Conservation (phyloP, 371 early-diverging fungal genomes). For the Thermomucor indicae-seudaticae region DNA sequence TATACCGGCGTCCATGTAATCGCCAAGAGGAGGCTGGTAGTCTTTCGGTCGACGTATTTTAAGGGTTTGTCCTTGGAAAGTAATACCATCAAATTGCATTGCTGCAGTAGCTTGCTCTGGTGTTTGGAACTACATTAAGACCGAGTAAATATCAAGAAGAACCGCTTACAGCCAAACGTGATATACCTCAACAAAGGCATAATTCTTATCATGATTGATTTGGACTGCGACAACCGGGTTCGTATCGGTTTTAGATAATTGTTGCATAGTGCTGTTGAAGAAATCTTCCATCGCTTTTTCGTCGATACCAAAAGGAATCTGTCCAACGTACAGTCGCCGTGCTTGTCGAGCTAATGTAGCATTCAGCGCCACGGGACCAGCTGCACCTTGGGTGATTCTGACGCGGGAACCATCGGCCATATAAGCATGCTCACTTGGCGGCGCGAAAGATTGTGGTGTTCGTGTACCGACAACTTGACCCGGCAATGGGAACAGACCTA, state of each 20-base stretch:
- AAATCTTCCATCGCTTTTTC: slow-evolving; percentile 80
- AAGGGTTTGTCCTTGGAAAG: slow-evolving; percentile 78
- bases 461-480: slow-evolving; percentile 75
- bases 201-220: slow-evolving; percentile 90
- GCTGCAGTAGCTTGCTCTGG: slow-evolving; percentile 89
- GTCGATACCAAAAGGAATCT: slow-evolving; percentile 79
- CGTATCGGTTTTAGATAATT: slow-evolving; percentile 57
- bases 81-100: slow-evolving; percentile 90
- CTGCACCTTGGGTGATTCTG: slow-evolving; percentile 35
- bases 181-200: slow-evolving; percentile 89
- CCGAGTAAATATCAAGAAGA: background rate
- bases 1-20: background rate
- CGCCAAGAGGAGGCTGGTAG: slow-evolving; percentile 69
- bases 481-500: slow-evolving; percentile 90
- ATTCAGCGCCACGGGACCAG: slow-evolving; percentile 39
- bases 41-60: slow-evolving; percentile 95
- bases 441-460: slow-evolving; percentile 53
- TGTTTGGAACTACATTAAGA: slow-evolving; percentile 65
- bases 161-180: background rate
- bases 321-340: slow-evolving; percentile 88
- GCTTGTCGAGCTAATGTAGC: slow-evolving; percentile 60
- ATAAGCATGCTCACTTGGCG: slow-evolving; percentile 39
- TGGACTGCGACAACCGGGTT: slow-evolving; percentile 75
- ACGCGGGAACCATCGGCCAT: slow-evolving; percentile 39
- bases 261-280: slow-evolving; percentile 83